Evolutionary conservation across 495 filamentous ascomycete genomes (phyloP).

Genomic region (Physcia stellaris): DNA sequence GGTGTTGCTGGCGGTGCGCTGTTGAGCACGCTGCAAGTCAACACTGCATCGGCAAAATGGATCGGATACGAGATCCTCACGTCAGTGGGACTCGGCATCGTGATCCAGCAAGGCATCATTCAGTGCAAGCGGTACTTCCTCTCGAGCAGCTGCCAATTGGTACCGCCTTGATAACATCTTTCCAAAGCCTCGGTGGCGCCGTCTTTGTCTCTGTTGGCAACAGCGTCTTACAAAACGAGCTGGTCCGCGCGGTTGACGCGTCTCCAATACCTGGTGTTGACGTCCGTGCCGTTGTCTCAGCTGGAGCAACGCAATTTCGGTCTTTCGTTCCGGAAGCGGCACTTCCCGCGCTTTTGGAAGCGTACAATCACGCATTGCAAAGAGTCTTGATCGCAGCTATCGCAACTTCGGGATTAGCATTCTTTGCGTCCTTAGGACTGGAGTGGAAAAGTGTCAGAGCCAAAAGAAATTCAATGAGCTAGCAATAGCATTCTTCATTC

Average conservation of each 20-base stretch:
- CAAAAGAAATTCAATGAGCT: no score
- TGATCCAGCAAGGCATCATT: constrained; percentile 19
- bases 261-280: not conserved
- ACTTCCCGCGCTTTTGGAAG: no score
- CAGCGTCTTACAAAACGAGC: no score
- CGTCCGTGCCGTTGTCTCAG: constrained; percentile 14
- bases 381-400: no score
- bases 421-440: no score
- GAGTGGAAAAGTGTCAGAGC: no score
- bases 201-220: constrained; percentile 39
- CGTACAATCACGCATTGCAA: no score
- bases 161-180: constrained; percentile 43
- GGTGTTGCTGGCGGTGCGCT: constrained; percentile 39
- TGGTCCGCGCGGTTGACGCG: no score
- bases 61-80: constrained; percentile 42
- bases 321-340: no score
- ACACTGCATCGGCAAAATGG: constrained; percentile 32
- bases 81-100: constrained; percentile 44
- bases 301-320: no score
- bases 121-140: constrained; percentile 24
- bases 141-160: constrained; percentile 38
- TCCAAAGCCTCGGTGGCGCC: constrained; percentile 44
- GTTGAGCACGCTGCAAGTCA: constrained; percentile 33
- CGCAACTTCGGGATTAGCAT: no score
- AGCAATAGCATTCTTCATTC: no score